Evolutionary conservation across 352 stramenopile genomes (phyloP), one percentile per base, ranked within the genome.

Genomic region (Phytophthora tentaculata): DNA sequence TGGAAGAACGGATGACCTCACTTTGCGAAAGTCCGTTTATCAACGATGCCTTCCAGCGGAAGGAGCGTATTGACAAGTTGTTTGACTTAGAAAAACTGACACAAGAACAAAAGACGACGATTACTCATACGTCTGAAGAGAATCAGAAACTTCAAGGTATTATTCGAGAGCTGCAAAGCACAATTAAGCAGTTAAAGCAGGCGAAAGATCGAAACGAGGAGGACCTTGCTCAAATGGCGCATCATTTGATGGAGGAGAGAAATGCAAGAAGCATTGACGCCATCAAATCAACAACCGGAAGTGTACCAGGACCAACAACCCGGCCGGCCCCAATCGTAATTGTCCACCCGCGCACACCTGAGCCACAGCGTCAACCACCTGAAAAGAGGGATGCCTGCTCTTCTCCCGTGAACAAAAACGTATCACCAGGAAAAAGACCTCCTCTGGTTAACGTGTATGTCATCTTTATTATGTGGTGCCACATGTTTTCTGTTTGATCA

Each of bases 1-100:
- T 98, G 1, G 95, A 98, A 70, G 85, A 97, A 17, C 77, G 92
- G 7, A 96, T 98, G 76, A 97, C 87, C 23, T 79, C 78, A 14
- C 71, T 98, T 16, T 98, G 94, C 59, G 92, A 98, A 60, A 97
- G 89, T 22, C 94, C 94, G 12, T 98, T 98, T 69, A 97, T 98
- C 24, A 95, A 95, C 61, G 88, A 98, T 47, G 91, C 91, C 4
- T 97, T 96, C 51, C 81, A 96, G 65, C 78, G 84, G 1, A 96
- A 96, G 68, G 87, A 94, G 24, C 78, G 86, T 4, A 95, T 95
- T 44, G 84, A 96, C 49, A 95, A 91, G 35, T 66, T 98, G 0
- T 88, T 92, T 17, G 84, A 90, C 20, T 75, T 98, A 28, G 94
- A 98, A 61, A 91, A 93, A 41, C 54, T 84, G 5, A 94, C 82